These are phyloP conservation scores for Penicillium tannophilum DNA, from an alignment of 495 filamentous ascomycete species.

Conservation along the genomic window DNA sequence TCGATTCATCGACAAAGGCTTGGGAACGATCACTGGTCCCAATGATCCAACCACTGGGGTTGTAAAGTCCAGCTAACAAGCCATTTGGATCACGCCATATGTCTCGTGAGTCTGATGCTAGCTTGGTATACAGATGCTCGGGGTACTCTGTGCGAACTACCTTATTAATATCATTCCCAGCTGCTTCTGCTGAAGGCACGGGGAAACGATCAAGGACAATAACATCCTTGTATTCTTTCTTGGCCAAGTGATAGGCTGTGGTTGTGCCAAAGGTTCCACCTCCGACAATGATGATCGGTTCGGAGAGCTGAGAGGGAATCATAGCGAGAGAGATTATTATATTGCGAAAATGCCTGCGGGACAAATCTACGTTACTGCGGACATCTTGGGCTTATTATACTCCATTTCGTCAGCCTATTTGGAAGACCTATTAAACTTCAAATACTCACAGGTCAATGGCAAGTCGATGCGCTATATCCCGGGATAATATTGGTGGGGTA, in stretches of 20 bases:
- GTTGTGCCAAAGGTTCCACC: conserved; percentile 43
- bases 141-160: conserved; percentile 19
- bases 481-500: no score
- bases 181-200: conserved; percentile 27
- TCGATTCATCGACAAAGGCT: conserved; percentile 31
- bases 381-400: no score
- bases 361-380: no score
- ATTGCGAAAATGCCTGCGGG: no score
- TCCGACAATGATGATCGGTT: conserved; percentile 36
- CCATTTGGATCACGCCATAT: conserved; percentile 22
- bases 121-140: conserved; percentile 27
- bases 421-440: no score
- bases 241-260: conserved; percentile 43
- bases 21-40: conserved; percentile 23
- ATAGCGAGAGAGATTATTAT: no score
- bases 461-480: no score
- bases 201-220: conserved; percentile 39
- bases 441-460: no score
- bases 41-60: conserved; percentile 35
- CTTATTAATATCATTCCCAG: conserved; percentile 34
- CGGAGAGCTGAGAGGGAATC: no score
- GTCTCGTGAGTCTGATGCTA: conserved; percentile 26
- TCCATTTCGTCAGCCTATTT: no score
- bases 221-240: conserved; percentile 23
- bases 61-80: conserved; percentile 33